A percentile compares a stretch with the other conserved stretches of the same genome.
These are phyloP conservation scores for Chlorencoelia australis DNA, from an alignment of 2,329 filamentous ascomycete species.

Conservation along the genomic window DNA sequence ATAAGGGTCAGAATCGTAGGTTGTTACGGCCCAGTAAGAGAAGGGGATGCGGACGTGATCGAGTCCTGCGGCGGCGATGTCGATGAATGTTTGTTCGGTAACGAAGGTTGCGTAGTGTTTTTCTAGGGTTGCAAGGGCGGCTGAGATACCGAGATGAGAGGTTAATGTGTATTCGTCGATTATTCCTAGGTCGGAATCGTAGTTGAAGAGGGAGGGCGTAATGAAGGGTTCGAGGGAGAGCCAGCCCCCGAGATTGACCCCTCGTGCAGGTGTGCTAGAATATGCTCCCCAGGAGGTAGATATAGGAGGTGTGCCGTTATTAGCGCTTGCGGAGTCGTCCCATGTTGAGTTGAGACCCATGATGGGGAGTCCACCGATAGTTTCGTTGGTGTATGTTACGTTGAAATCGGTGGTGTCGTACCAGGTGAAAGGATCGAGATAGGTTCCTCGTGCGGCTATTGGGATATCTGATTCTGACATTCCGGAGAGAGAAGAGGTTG, in stretches of 20 bases:
- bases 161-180: conserved; percentile 84
- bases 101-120: conserved; percentile 87
- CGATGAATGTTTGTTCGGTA: conserved; percentile 70
- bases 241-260: conserved; percentile 92
- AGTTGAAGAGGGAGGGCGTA: conserved; percentile 80
- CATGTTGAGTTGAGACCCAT: conserved; percentile 82
- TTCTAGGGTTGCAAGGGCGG: conserved; percentile 61
- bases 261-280: conserved; percentile 66
- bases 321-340: conserved; percentile 74
- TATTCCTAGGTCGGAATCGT: conserved; percentile 44
- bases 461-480: conserved; percentile 42
- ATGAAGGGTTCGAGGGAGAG: conserved; percentile 91
- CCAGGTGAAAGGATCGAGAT: conserved; percentile 87
- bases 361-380: conserved; percentile 75
- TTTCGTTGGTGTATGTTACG: conserved; percentile 78
- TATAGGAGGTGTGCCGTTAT: conserved; percentile 69
- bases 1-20: conserved; percentile 80
- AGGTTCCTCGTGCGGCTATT: conserved; percentile 57
- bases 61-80: conserved; percentile 78
- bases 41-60: conserved; percentile 96
- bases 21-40: conserved; percentile 87
- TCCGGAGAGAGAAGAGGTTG: conserved; percentile 39
- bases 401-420: conserved; percentile 87
- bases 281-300: conserved; percentile 70
- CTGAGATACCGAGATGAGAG: conserved; percentile 54